Evolutionary conservation across 1,139 yeast genomes (phyloP), one percentile per base, ranked within the genome.

Genomic region (Candida neerlandica): DNA sequence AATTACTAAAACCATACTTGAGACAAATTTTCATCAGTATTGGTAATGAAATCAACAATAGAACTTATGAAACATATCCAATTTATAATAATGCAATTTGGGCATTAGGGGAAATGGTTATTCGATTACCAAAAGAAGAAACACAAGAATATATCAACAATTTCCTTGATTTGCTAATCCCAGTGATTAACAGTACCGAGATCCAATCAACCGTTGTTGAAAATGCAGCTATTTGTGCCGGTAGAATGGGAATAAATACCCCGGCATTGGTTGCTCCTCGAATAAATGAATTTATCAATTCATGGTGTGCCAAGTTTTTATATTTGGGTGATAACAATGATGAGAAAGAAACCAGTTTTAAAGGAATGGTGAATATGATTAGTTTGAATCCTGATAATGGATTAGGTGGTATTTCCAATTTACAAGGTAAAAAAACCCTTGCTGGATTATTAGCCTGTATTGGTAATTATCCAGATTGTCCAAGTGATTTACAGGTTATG

Each of bases 171-270:
- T 69, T 86, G 21, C 69, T 92, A 48, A 79, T 89, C 18, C 88
- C 89, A 12, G 75, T 90, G 19, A 70, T 92, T 47, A 74, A 80
- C 52, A 72, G 84, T 49, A 64, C 80, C 27, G 84, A 82, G 52
- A 77, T 82, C 18, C 84, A 80, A 52, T 76, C 75, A 40, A 78
- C 90, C 0, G 89, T 94, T 3, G 65, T 86, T 57, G 98, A 92
- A 62, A 94, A 94, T 65, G 85, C 92, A 1, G 96, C 96, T n/a
- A 88, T 91, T 50, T 87, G 98, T 40, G 73, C 94, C 50, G 98
- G 98, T n/a, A 80, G 98, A 57, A 72, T 92, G 63, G 97, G 96
- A 2, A 66, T 85, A 34, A 71, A 78, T 48, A 81, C 82, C 35
- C 82, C 81, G 21, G 75, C 77, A 39, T 73, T 85, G 43, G 51